These are phyloP conservation scores for Chenopodium berlandieri DNA, from an alignment of 148 eudicot genomes.

Conservation along the genomic window DNA sequence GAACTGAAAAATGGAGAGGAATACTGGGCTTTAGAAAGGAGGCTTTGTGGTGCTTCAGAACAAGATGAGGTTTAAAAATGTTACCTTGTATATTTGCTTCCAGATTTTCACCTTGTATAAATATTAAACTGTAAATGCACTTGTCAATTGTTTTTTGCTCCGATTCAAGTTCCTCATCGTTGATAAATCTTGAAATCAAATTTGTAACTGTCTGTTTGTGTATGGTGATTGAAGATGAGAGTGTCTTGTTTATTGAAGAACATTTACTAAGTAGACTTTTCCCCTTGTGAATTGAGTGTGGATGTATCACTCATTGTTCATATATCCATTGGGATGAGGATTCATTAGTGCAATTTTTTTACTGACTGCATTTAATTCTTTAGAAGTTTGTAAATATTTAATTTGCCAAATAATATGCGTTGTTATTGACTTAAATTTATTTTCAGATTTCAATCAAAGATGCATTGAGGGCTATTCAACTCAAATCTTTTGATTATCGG, in stretches of 20 bases:
- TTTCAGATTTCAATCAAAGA: conserved; percentile 66
- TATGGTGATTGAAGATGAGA: not conserved
- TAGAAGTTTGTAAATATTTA: not conserved
- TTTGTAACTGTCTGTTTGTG: not conserved
- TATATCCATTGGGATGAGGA: not conserved
- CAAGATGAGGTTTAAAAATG: conserved; percentile 46
- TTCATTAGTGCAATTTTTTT: not conserved
- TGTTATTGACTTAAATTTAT: conserved; percentile 8
- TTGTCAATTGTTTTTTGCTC: not conserved
- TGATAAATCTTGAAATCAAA: not conserved
- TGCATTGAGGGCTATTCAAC: conserved; percentile 73
- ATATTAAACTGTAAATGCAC: not conserved
- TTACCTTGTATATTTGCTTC: not conserved
- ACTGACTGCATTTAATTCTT: not conserved
- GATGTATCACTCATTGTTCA: not conserved
- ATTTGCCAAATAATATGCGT: conserved; percentile 5
- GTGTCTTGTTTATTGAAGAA: not conserved
- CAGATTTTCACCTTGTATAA: not conserved
- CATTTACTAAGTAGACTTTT: not conserved
- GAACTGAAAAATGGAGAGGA: conserved; percentile 74
- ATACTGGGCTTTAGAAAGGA: conserved; percentile 92
- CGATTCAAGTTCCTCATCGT: not conserved
- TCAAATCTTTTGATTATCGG: conserved; percentile 92
- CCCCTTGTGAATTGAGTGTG: not conserved
- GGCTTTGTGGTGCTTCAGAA: conserved; percentile 60